These are phyloP conservation scores for Lentinula novae-zelandiae DNA, from an alignment of 1,284 basidiomycete genomes.

Conservation along the genomic window DNA sequence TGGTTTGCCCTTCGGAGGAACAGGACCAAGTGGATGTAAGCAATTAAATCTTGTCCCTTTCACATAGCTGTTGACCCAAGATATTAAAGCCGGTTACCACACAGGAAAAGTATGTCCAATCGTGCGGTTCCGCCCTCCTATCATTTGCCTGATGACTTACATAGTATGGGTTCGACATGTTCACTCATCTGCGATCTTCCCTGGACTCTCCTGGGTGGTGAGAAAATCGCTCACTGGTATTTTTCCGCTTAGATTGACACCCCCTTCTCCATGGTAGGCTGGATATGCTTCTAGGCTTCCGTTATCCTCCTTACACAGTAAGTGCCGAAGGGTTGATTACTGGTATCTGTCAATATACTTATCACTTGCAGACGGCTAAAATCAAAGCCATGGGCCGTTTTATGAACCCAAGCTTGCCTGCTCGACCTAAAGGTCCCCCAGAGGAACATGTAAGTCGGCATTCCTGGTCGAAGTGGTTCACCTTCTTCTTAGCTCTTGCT, in stretches of 20 bases:
- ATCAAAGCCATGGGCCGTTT: constrained; percentile 23
- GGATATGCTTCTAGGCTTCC: constrained; percentile 50
- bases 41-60: constrained; percentile 4
- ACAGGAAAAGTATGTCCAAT: constrained; percentile 43
- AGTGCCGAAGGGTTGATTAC: constrained; percentile 15
- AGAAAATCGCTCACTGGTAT: constrained; percentile 12
- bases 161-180: constrained; percentile 57
- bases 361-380: constrained; percentile 20
- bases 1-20: constrained; percentile 72
- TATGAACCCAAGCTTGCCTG: constrained; percentile 30
- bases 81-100: constrained; percentile 51
- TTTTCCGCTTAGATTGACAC: constrained; percentile 7
- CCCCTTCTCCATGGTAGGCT: constrained; percentile 35
- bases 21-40: constrained; percentile 71
- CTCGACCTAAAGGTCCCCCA: constrained; percentile 38
- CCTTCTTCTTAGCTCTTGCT: constrained; percentile 8
- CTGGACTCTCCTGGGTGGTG: constrained; percentile 67
- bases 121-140: neutral
- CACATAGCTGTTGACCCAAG: neutral
- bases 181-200: constrained; percentile 62
- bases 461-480: constrained; percentile 15
- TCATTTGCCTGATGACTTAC: neutral
- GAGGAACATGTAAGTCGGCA: constrained; percentile 1
- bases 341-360: neutral
- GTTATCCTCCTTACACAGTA: constrained; percentile 67